Conservation (phyloP, 768 basidiomycete genomes). For the Filobasidium floriforme region DNA sequence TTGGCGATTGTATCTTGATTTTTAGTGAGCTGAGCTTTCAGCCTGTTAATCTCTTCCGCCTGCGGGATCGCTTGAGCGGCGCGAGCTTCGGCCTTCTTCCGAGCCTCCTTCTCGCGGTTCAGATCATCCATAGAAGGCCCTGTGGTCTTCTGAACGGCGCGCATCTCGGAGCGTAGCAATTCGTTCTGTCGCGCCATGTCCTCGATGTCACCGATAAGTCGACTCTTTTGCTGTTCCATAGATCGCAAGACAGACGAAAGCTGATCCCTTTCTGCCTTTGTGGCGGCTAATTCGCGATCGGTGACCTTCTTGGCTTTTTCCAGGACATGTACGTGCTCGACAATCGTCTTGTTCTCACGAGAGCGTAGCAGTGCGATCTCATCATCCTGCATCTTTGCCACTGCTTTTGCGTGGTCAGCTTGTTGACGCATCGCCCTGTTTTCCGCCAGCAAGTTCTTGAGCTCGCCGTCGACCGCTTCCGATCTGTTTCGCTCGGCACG, state of each 20-base stretch:
- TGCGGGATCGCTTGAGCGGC: neutral
- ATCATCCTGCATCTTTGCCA: conserved; percentile 71
- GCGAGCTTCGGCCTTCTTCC: neutral
- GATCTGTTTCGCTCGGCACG: conserved; percentile 66
- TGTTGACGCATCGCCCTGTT: conserved; percentile 56
- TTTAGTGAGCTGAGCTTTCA: neutral
- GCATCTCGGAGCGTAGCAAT: conserved; percentile 32
- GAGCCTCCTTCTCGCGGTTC: neutral
- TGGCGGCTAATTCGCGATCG: conserved; percentile 77
- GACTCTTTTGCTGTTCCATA: conserved; percentile 70
- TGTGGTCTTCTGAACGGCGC: conserved; percentile 29
- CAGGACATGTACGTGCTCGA: conserved; percentile 92
- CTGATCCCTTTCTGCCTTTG: conserved; percentile 67
- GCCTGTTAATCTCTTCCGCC: neutral
- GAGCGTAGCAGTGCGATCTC: conserved; percentile 78
- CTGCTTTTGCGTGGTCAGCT: conserved; percentile 71
- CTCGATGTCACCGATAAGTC: conserved; percentile 70
- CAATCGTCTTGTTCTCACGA: conserved; percentile 85
- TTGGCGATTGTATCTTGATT: neutral
- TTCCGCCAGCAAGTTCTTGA: conserved; percentile 52
- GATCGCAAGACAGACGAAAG: conserved; percentile 70
- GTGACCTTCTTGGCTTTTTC: conserved; percentile 93
- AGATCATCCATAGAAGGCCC: conserved; percentile 7
- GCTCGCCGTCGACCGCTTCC: conserved; percentile 67
- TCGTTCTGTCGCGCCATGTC: conserved; percentile 70